Base-by-base conservation (phyloP, 2,329 filamentous ascomycete species). In the Fusarium abutilonis region DNA sequence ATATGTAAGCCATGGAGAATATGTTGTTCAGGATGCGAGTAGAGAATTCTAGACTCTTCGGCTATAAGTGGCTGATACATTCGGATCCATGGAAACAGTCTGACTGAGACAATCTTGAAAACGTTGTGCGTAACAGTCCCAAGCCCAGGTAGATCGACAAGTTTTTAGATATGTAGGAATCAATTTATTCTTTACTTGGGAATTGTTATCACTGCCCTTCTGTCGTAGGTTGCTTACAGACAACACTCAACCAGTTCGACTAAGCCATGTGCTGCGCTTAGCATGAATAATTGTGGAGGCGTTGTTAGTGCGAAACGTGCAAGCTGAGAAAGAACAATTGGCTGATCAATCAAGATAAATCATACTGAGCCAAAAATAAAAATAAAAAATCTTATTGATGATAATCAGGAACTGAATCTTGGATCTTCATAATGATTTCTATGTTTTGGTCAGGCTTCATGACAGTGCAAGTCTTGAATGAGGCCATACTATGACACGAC, bases 281-380 rank as follows among this genome's bases (percentile, higher is more conserved):
- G 34, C 34, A 36, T 28, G 21, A 32, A 29, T 13, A 11, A n/a
- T 17, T 47, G 51, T 56, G 51, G 55, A 67, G 67, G 63, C 35
- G 67, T 70, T 70, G 38, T 58, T 64, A 66, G 64, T 66, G 51
- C 44, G 43, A 48, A 36, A 60, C 41, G 42, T 50, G 45, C 26
- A n/a, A 9, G 15, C 26, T 36, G 36, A 34, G 21, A 40, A 40
- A 44, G 46, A 51, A 14, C 14, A 32, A 13, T 51, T 63, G 50
- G 28, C 47, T 39, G 39, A 14, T 15, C n/a, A 21, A 36, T 41
- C 11, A 35, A 26, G 21, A 60, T 48, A 32, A 60, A 54, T 54
- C 35, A 54, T 54, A 9, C 21, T 47, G 31, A 32, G 26, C 17
- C 8, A 35, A 21, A 43, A 38, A 54, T 53, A 41, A 53, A 32